Base-by-base conservation (phyloP, 257 asterid genomes). In the Ilex aquifolium region DNA sequence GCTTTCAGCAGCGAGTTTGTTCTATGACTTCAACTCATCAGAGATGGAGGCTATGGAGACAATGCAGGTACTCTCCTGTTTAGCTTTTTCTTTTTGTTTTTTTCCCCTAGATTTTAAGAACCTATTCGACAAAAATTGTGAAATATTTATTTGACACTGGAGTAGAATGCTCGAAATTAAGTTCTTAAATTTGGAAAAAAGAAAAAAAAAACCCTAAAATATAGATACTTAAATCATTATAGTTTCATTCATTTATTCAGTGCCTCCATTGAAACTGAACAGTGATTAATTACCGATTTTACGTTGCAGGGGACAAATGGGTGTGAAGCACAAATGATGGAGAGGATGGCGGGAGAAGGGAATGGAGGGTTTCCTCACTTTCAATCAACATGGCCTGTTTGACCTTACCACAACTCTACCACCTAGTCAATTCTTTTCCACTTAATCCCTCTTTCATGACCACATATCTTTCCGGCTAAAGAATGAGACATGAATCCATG, bases 1-100 rank as follows among this genome's bases (percentile, higher is more conserved):
- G 74, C 80, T 93, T 42, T 90, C 99, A 49, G 90, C 97, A 53
- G 99, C 99, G 51, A 90, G 97, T 72, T 76, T 88, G 55, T 84
- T 68, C 74, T 87, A 85, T 64, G 99, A 93, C 70, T 93, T 93
- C 83, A 93, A 90, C 73, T 85, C 96, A 2, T 73, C 87, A 7
- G 97, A 90, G 60, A 84, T 85, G 56, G 96, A 93, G 65, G 76
- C 81, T 61, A 50, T 84, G 59, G 94, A 79, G 64, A 62, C 87
- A 15, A 61, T 77, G 59, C 97, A 83, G 82, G 98, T 84, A 71
- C 64, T 54, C 40, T 16, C 36, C 44, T 59, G 14, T 15, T 31
- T 44, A 16, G 39, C 40, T 15, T 57, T 12, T 30, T 5, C 32
- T n/a, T 10, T 36, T 36, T 4, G 42, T 4, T 36, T 36, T 4